Evolutionary conservation across 1,139 yeast genomes (phyloP), one percentile per base, ranked within the genome.

Genomic region (Blastobotrys malaysiensis): DNA sequence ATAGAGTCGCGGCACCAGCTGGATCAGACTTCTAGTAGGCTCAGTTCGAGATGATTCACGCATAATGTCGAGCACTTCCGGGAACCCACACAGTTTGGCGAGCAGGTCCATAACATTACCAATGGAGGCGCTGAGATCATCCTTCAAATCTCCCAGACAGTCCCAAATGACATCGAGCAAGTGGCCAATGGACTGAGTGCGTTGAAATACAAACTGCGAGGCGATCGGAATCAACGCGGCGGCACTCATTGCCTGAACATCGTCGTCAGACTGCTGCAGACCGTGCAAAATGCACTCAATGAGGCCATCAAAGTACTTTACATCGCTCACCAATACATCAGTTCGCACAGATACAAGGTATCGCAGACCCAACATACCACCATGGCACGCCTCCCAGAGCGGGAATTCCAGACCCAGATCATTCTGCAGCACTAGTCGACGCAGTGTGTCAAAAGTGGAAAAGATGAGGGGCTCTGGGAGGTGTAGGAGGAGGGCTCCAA

Each of bases 361-460:
- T 56, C 97, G 77, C 53, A 95, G 76, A 0, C 99, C 99, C 22
- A 95, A 78, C 85, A 95, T 84, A 49, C 99, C 99, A 60, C 99
- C 99, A 74, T 95, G 99, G 57, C 95, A 88, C 1, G 97, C 98
- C 69, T 95, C 98, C 99, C 99, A 95, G 54, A 86, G 79, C 5
- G 77, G 76, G 43, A 69, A 65, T 14, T 60, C 64, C 3, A 68
- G 59, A 49, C 72, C 73, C 6, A 79, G 76, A 50, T 84, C 81
- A 5, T 60, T 65, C 69, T 95, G 99, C 53, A 87, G 70, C 0
- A 90, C 89, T 55, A 95, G 75, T 51, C 80, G 78, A 56, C 83
- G 80, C 54, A 95, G 76, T 31, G 86, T 83, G 20, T 75, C 66
- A 67, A 91, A 93, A 0, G 90, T 82, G 54, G 79, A 76, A 2